phyloP scores from a whole-genome alignment of 176 grass and related monocot species.

The Bothriochloa decipiens region DNA sequence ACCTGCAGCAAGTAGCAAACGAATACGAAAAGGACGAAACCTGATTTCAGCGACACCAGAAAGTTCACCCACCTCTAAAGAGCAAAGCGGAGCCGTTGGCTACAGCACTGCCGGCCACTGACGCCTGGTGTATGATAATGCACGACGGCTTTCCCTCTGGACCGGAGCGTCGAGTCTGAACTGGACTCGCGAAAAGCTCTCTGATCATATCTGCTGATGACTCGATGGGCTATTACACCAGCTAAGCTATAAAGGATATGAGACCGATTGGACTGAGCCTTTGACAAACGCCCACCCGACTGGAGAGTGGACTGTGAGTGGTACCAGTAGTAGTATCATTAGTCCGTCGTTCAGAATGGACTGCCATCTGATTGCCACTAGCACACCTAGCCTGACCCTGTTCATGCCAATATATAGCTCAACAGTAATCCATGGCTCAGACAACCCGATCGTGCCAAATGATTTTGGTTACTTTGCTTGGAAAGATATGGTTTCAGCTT shows the following conservation, averaged over 20 bases:
- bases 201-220: conserved; percentile 13
- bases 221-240: neutral
- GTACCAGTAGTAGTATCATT: neutral
- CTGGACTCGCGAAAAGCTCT: neutral
- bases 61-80: neutral
- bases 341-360: conserved; percentile 10
- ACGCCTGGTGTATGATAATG: neutral
- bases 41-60: neutral
- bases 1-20: conserved; percentile 45
- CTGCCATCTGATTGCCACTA: conserved; percentile 1
- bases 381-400: conserved; percentile 13
- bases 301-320: conserved; percentile 23
- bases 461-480: neutral
- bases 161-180: conserved; percentile 11
- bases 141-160: neutral
- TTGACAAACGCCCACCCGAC: conserved; percentile 23
- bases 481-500: neutral
- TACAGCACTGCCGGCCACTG: neutral
- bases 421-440: neutral
- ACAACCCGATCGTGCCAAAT: neutral
- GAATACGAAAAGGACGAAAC: neutral
- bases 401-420: neutral
- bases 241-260: neutral
- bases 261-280: conserved; percentile 6
- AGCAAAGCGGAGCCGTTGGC: conserved; percentile 27